phyloP scores from a whole-genome alignment of 148 eudicot species.

The Oxyria digyna region DNA sequence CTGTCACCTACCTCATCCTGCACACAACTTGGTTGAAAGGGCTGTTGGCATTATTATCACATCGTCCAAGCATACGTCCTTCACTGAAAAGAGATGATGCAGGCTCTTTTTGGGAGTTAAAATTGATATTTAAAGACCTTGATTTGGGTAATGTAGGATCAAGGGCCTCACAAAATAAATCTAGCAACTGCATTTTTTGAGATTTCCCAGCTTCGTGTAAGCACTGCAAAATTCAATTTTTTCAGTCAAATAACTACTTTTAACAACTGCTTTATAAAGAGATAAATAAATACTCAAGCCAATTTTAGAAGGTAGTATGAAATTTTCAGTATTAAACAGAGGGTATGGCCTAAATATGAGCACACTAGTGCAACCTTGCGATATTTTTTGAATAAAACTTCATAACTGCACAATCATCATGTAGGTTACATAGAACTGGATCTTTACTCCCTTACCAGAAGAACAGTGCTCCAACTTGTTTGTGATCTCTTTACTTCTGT shows the following conservation, averaged over 20 bases:
- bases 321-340: neutral
- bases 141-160: slow-evolving; percentile 38
- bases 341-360: neutral
- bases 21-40: slow-evolving; percentile 30
- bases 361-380: neutral
- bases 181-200: slow-evolving; percentile 44
- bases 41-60: slow-evolving; percentile 18
- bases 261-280: neutral
- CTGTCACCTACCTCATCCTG: slow-evolving; percentile 54
- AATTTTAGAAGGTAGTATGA: neutral
- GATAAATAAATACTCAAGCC: neutral
- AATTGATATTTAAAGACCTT: slow-evolving; percentile 13
- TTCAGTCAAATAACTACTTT: neutral
- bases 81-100: slow-evolving; percentile 21
- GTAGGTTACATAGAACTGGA: neutral
- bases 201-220: slow-evolving; percentile 62
- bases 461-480: slow-evolving; percentile 40
- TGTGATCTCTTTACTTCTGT: slow-evolving; percentile 29
- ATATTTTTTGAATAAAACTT: neutral
- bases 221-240: slow-evolving; percentile 46
- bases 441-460: slow-evolving; percentile 36
- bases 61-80: slow-evolving; percentile 12
- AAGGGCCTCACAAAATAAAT: slow-evolving; percentile 64
- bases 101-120: slow-evolving; percentile 15
- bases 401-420: neutral